Evolutionary conservation across 2,329 filamentous ascomycete genomes (phyloP), one percentile per base, ranked within the genome.

Genomic region (Diaporthe ilicicola): DNA sequence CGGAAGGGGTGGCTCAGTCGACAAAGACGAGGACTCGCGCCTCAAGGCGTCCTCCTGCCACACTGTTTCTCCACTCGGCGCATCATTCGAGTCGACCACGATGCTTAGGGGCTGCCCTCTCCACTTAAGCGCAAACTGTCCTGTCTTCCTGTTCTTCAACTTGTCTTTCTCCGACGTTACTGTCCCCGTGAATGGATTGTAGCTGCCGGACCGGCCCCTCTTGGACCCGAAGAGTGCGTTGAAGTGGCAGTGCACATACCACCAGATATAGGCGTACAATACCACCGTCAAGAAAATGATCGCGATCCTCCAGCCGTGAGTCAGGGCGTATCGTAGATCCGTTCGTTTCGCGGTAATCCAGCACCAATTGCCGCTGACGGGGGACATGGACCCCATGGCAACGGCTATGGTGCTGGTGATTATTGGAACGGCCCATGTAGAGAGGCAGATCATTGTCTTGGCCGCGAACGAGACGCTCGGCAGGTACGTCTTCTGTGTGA

Each of bases 241-340:
- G 71, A 76, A 78, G 64, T 74, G 74, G 17, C 73, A 59, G 13
- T 70, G 73, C n/a, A 82, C 76, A 67, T 80, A 79, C 48, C 79
- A 72, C 74, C 82, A 84, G 27, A 86, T 79, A 70, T 83, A 84
- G 1, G 78, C 76, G 67, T 85, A 85, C 22, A 84, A 82, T 34
- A 70, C 73, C 22, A 85, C 78, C 1, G 82, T 83, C 5, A 75
- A 73, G 44, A 82, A 71, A 53, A 85, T 83, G 37, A 85, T 82
- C 9, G 79, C 77, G 59, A 85, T 79, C 5, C 84, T 81, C 84
- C 83, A 85, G 53, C 80, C 83, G 70, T 86, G 84, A 0, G 81
- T 82, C 62, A 86, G 77, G 2, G 76, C 79, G 70, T 85, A 86
- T 37, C 84, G 80, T 15, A 84, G 76, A 19, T 80, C 80, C 27